Conservation (phyloP, 148 eudicot genomes). For the Persicaria tinctoria region DNA sequence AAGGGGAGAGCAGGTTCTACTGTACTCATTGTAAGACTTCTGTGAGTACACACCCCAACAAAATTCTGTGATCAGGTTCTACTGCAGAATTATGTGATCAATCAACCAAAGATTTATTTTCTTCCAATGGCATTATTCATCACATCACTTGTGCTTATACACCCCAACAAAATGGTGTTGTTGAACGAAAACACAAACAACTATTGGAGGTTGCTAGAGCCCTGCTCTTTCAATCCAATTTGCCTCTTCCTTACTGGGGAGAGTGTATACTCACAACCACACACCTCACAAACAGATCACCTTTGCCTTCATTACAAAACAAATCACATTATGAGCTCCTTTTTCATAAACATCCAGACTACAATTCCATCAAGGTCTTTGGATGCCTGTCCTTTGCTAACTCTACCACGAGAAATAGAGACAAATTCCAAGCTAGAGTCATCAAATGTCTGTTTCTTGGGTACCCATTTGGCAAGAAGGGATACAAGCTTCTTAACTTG, state of each 20-base stretch:
- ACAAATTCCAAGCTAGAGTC: background rate
- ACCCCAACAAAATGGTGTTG: slow-evolving; percentile 8
- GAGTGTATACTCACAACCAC: background rate
- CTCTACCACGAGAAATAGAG: background rate
- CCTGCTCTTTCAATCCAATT: background rate
- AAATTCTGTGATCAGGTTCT: background rate
- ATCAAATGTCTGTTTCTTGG: background rate
- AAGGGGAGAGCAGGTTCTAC: background rate
- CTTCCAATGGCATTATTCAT: slow-evolving; percentile 2
- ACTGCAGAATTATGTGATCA: background rate
- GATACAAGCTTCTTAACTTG: no score
- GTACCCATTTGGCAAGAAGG: background rate
- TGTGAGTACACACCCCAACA: background rate
- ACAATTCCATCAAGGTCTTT: background rate
- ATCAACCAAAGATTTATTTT: background rate
- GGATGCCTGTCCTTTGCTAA: background rate
- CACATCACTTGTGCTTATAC: slow-evolving; percentile 5
- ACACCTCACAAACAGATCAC: background rate
- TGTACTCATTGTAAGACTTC: background rate
- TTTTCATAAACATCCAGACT: background rate
- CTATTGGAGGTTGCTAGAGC: background rate
- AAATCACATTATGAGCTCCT: slow-evolving; percentile 10
- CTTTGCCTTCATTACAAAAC: background rate
- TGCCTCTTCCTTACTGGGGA: background rate
- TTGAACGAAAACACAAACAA: background rate